Conservation (phyloP, 352 stramenopile species). For the Phytophthora pistaciae region DNA sequence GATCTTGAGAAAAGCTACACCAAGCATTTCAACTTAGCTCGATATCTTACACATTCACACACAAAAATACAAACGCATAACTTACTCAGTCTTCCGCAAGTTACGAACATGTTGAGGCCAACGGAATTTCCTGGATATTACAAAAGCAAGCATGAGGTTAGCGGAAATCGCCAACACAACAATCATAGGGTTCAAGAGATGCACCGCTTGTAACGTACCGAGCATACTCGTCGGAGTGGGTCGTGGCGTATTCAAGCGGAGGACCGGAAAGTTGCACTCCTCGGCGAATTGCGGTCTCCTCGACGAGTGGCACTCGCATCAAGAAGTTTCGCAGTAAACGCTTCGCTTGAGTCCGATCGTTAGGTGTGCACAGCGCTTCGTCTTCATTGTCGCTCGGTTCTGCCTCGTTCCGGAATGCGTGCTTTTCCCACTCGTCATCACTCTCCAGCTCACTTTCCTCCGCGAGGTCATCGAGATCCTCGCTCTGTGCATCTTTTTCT, state of each 20-base stretch:
- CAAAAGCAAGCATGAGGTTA: neutral
- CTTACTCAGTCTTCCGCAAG: conserved; percentile 64
- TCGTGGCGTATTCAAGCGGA: conserved; percentile 55
- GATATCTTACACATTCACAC: neutral
- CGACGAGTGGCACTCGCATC: conserved; percentile 35
- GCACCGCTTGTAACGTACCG: conserved; percentile 19
- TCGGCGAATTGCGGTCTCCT: conserved; percentile 41
- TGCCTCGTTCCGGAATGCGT: conserved; percentile 19
- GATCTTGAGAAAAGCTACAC: conserved; percentile 59
- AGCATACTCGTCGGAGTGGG: conserved; percentile 56
- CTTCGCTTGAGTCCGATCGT: conserved; percentile 36
- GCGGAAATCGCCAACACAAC: neutral
- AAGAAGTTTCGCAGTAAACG: conserved; percentile 41
- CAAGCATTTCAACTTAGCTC: conserved; percentile 12
- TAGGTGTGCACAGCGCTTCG: conserved; percentile 7
- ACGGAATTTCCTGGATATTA: conserved; percentile 69
- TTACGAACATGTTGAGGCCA: conserved; percentile 78
- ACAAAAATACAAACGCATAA: conserved; percentile 25
- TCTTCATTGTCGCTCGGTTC: conserved; percentile 12
- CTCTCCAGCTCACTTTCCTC: conserved; percentile 20
- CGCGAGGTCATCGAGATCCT: conserved; percentile 12
- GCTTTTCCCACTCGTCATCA: conserved; percentile 22
- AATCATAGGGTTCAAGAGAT: neutral
- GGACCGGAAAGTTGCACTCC: conserved; percentile 46
- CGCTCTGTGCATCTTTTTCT: neutral